Evolutionary conservation across 108 stramenopile species (phyloP), one percentile per base, ranked within the genome.

Genomic region (Fistulifera pelliculosa): DNA sequence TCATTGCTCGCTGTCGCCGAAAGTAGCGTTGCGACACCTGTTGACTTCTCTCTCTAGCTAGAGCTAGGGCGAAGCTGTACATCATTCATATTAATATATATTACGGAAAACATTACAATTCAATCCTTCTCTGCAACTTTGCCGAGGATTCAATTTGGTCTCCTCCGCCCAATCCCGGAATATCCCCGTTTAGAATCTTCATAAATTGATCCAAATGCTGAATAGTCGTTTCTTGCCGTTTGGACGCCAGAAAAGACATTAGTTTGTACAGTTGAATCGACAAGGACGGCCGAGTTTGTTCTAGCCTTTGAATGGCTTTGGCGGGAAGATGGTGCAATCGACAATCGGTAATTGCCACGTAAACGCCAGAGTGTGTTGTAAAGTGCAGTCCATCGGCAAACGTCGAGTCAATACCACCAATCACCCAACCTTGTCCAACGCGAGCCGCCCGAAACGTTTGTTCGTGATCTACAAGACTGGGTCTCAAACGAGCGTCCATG

Each of bases 201-300:
- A 35, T 8, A 3, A 35, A 35, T 35, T 35, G 31, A 35, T 35
- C 65, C 13, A 87, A 63, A 39, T 87, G 85, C n/a, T 68, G 74
- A 45, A 87, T 83, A 0, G 81, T 83, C 49, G 71, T 65, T 60
- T 81, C 80, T 58, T 87, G 85, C 44, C 79, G 70, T 41, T 63
- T 64, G 49, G 85, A 74, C 53, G 61, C 66, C 14, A 83, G 52
- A 56, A 68, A 69, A 16, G 79, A 65, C 26, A 87, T 45, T 43
- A 87, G 59, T 55, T 80, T 80, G 58, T 79, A 77, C 44, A 87
- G 56, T 28, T 69, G 56, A 27, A 87, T 40, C 16, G 73, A 70
- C 18, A 87, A 38, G 6, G 35, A 40, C 14, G 85, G 85, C 27
- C 76, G 59, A 11, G 52, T 48, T 7, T 28, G n/a, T 59, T 87